phyloP scores from a whole-genome alignment of 2,329 filamentous ascomycete species.

The Penicillium janthinellum region DNA sequence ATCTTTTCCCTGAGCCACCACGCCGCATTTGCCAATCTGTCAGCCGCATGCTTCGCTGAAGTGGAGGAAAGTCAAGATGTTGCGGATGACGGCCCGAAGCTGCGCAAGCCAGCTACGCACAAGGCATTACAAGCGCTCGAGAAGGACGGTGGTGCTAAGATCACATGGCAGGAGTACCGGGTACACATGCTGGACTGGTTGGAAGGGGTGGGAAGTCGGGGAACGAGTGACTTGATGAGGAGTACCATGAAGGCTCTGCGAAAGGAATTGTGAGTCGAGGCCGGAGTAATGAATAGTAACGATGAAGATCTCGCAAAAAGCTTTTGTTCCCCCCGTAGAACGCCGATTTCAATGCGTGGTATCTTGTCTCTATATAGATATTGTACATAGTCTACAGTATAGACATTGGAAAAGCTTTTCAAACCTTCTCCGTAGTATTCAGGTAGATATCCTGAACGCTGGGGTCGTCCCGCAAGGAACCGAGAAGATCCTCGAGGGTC shows the following conservation, averaged over 20 bases:
- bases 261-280: conserved; percentile 37
- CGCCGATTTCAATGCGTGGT: conserved; percentile 17
- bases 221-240: conserved; percentile 72
- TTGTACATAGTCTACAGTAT: conserved; percentile 12
- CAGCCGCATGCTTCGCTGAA: conserved; percentile 50
- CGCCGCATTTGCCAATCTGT: conserved; percentile 47
- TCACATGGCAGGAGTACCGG: conserved; percentile 75
- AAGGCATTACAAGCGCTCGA: conserved; percentile 64
- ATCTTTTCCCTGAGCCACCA: conserved; percentile 54
- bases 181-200: conserved; percentile 71
- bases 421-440: conserved; percentile 54
- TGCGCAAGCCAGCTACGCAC: conserved; percentile 65
- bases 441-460: conserved; percentile 79
- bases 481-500: conserved; percentile 61
- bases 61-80: conserved; percentile 50
- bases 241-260: conserved; percentile 78
- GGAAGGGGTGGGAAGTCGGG: conserved; percentile 63
- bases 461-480: conserved; percentile 60
- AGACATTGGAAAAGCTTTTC: conserved; percentile 23
- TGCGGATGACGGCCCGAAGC: conserved; percentile 24
- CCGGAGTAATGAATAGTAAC: background rate
- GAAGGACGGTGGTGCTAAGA: conserved; percentile 63
- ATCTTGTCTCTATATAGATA: conserved; percentile 19
- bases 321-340: background rate
- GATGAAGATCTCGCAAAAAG: background rate